Percentiles rank a stretch among this genome's conserved stretches.
phyloP scores from a whole-genome alignment of 2,329 filamentous ascomycete genomes.

The Akanthomyces dipterigenus region DNA sequence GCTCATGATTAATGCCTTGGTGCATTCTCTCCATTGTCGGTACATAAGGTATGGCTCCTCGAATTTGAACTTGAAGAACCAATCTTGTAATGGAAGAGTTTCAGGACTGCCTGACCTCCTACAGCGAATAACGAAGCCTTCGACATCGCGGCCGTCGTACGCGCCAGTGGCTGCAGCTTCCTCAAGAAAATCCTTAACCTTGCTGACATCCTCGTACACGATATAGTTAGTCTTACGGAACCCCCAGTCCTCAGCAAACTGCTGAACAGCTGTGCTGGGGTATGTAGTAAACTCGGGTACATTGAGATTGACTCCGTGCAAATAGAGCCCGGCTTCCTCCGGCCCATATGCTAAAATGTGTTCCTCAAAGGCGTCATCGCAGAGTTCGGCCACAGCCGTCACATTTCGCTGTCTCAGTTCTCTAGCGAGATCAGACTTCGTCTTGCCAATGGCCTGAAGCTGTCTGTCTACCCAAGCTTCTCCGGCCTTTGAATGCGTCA shows the following conservation, averaged over 20 bases:
- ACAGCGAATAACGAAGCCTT: conserved; percentile 95
- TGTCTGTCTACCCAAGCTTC: conserved; percentile 78
- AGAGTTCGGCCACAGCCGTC: conserved; percentile 94
- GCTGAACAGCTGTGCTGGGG: conserved; percentile 72
- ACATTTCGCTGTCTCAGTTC: conserved; percentile 73
- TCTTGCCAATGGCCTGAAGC: conserved; percentile 69
- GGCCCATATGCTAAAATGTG: conserved; percentile 86
- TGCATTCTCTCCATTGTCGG: conserved; percentile 96
- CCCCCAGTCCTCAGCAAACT: conserved; percentile 87
- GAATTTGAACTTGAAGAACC: conserved; percentile 99
- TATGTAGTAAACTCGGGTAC: conserved; percentile 88
- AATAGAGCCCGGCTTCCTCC: conserved; percentile 80
- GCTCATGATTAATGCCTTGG: conserved; percentile 76
- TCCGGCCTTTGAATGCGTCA: conserved; percentile 80
- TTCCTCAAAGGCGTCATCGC: conserved; percentile 93
- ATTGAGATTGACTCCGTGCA: conserved; percentile 95
- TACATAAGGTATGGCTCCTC: conserved; percentile 99
- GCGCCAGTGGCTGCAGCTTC: conserved; percentile 79
- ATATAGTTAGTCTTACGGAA: conserved; percentile 84
- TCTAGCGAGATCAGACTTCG: conserved; percentile 67
- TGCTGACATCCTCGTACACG: conserved; percentile 63
- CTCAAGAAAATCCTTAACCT: conserved; percentile 77
- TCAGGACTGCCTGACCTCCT: conserved; percentile 52
- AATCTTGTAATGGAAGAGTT: conserved; percentile 63
- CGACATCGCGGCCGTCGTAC: conserved; percentile 85